Percentiles rank a stretch among this genome's conserved stretches.
phyloP scores from a whole-genome alignment of 169 alveolate genomes.

The Babesia ovata region DNA sequence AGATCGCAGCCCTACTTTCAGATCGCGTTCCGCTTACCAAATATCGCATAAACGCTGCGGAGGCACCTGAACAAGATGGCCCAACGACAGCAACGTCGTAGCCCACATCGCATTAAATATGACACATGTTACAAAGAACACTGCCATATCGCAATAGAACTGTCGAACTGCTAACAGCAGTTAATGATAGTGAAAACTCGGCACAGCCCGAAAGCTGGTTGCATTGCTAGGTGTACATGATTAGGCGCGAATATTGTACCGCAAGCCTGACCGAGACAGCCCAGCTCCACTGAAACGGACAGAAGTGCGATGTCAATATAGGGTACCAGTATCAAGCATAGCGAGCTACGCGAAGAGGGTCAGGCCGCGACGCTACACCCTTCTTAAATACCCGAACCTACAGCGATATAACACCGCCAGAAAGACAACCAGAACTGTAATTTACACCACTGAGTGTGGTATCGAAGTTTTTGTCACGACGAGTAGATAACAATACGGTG shows the following conservation, averaged over 20 bases:
- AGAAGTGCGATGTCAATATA: conserved; percentile 8
- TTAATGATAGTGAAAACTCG: too few species aligned
- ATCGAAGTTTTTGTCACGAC: too few species aligned
- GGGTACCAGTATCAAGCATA: conserved; percentile 37
- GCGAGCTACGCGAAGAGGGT: conserved; percentile 2
- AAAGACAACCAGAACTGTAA: neutral
- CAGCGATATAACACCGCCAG: neutral
- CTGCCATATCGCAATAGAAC: too few species aligned
- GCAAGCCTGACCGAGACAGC: too few species aligned
- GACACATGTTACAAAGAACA: too few species aligned
- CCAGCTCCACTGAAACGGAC: neutral
- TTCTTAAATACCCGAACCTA: conserved; percentile 18
- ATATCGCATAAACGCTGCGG: neutral
- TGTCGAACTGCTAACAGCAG: too few species aligned
- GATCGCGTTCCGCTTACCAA: conserved; percentile 1
- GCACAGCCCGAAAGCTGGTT: too few species aligned
- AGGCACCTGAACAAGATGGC: neutral
- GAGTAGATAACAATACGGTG: too few species aligned
- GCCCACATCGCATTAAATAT: too few species aligned
- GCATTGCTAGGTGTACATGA: neutral
- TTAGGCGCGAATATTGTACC: neutral
- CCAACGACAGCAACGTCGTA: neutral
- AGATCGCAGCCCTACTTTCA: conserved; percentile 26
- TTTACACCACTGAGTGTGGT: neutral
- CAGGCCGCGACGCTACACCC: conserved; percentile 10